These are phyloP conservation scores for Blastobotrys attinorum DNA, from an alignment of 805 yeast species.

Conservation along the genomic window DNA sequence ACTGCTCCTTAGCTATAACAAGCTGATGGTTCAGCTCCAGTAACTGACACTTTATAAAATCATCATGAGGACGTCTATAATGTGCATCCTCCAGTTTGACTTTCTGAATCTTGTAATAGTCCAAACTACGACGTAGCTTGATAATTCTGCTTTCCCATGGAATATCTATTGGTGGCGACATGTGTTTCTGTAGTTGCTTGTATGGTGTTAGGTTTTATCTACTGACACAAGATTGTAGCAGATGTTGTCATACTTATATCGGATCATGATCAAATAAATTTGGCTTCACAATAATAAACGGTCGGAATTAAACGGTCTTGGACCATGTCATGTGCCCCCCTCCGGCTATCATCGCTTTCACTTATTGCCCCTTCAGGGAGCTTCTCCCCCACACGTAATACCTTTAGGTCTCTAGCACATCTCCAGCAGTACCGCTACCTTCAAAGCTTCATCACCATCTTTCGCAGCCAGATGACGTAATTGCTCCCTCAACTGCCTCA, in stretches of 20 bases:
- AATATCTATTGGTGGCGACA: neutral
- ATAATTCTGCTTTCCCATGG: neutral
- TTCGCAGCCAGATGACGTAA: neutral
- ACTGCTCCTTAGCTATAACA: neutral
- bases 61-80: neutral
- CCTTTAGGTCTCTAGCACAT: no score
- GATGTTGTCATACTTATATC: no score
- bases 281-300: no score
- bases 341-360: no score
- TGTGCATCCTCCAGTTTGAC: neutral
- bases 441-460: neutral
- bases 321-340: no score
- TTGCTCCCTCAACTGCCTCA: neutral
- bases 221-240: no score
- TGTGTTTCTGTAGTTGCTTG: neutral
- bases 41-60: neutral
- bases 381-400: no score
- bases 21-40: neutral
- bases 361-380: no score
- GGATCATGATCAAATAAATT: no score
- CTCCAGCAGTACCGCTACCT: neutral
- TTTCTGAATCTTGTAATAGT: neutral
- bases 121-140: neutral
- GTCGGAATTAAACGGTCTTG: no score
- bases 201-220: no score